These are phyloP conservation scores for Zygoascus meyerae DNA, from an alignment of 1,139 yeast species.

Conservation along the genomic window DNA sequence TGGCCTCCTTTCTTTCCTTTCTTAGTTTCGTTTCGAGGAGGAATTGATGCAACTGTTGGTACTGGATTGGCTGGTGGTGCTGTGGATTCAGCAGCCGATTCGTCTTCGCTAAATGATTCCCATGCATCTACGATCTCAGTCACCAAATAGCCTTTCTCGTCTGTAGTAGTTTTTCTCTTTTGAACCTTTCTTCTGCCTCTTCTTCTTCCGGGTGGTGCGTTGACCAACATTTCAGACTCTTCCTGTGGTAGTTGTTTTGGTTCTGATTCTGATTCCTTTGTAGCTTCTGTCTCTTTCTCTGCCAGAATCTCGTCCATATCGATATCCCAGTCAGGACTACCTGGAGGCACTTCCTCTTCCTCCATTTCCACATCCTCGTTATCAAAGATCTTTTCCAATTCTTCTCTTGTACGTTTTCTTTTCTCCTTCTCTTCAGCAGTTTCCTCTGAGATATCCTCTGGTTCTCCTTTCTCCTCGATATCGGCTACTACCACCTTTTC, in stretches of 20 bases:
- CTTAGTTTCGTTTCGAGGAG: constrained; percentile 11
- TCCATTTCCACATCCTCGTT: constrained; percentile 15
- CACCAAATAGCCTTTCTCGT: constrained; percentile 18
- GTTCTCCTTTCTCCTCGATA: neutral
- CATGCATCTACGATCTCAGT: constrained; percentile 17
- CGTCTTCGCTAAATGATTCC: constrained; percentile 21
- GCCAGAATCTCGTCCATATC: constrained; percentile 8
- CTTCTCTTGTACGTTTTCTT: constrained; percentile 10
- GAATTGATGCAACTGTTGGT: constrained; percentile 6
- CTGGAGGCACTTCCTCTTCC: constrained; percentile 5
- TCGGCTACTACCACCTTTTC: neutral
- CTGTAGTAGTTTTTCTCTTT: constrained; percentile 15
- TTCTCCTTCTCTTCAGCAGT: constrained; percentile 13
- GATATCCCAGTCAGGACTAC: constrained; percentile 9
- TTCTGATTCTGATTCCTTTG: neutral
- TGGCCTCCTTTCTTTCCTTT: constrained; percentile 13
- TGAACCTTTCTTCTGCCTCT: constrained; percentile 16
- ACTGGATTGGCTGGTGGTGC: constrained; percentile 6
- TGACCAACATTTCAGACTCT: constrained; percentile 1
- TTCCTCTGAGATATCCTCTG: constrained; percentile 14
- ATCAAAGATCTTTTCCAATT: constrained; percentile 20
- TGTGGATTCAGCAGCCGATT: constrained; percentile 6
- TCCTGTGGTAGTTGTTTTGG: constrained; percentile 1
- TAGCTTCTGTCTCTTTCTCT: neutral
- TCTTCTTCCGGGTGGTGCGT: constrained; percentile 11